A percentile compares a stretch with the other conserved stretches of the same genome.
Conservation (phyloP, 2,329 filamentous ascomycete genomes). For the Daldinia sp. region DNA sequence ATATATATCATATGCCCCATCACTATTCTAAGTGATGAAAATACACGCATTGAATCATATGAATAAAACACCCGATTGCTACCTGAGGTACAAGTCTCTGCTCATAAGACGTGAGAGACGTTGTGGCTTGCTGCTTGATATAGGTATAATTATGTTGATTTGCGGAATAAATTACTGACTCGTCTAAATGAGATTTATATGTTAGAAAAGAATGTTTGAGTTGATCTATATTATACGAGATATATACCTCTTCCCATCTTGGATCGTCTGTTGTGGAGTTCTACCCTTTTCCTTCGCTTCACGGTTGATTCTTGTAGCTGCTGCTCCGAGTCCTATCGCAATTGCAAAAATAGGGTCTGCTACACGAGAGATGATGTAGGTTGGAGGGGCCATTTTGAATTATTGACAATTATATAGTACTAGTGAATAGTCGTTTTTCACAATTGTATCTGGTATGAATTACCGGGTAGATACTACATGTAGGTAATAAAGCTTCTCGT, state of each 20-base stretch:
- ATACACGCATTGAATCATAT: neutral
- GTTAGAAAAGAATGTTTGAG: constrained; percentile 16
- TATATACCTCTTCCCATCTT: constrained; percentile 59
- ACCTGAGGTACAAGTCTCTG: neutral
- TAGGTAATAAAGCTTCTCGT: neutral
- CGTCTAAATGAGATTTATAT: constrained; percentile 20
- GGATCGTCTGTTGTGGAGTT: constrained; percentile 63
- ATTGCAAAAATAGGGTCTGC: constrained; percentile 71
- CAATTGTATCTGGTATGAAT: neutral
- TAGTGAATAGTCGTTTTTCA: neutral
- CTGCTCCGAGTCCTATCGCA: constrained; percentile 67
- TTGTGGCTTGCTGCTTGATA: neutral
- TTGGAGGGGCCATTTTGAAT: constrained; percentile 62
- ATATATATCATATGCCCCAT: neutral
- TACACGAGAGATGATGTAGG: constrained; percentile 70
- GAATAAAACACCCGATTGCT: neutral
- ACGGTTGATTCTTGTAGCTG: constrained; percentile 68
- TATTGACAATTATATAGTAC: neutral
- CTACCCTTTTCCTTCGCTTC: constrained; percentile 70
- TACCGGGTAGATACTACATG: neutral
- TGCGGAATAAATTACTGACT: constrained; percentile 23
- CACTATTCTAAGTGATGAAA: neutral
- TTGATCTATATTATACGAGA: neutral
- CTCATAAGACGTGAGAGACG: neutral
- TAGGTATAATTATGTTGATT: constrained; percentile 23